These are phyloP conservation scores for Neofusicoccum sp. DNA, from an alignment of 2,329 filamentous ascomycete species.

Conservation along the genomic window DNA sequence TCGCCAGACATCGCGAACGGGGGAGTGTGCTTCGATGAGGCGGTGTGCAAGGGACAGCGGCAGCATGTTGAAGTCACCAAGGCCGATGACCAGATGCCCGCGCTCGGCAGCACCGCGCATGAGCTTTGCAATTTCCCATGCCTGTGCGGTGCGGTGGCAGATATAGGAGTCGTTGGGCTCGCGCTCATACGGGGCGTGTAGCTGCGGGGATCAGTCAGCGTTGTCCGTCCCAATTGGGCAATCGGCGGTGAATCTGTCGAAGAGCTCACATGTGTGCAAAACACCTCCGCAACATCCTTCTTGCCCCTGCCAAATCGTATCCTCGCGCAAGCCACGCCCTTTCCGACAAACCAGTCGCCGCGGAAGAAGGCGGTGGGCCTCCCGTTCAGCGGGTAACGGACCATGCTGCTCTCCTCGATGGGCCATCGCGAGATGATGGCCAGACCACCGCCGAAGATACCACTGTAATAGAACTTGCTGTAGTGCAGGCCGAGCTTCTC, in stretches of 20 bases:
- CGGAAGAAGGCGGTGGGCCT: conserved; percentile 91
- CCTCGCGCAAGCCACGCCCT: conserved; percentile 83
- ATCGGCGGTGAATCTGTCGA: not conserved
- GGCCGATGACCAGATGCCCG: conserved; percentile 79
- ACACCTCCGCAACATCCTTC: conserved; percentile 79
- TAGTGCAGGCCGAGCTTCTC: conserved; percentile 77
- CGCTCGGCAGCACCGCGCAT: conserved; percentile 78
- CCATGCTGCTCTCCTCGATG: conserved; percentile 86
- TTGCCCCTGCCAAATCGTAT: conserved; percentile 69
- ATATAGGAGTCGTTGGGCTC: conserved; percentile 82
- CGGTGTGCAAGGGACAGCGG: conserved; percentile 82
- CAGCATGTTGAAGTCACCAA: conserved; percentile 98
- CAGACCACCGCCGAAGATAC: conserved; percentile 85
- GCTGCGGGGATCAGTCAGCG: conserved; percentile 49
- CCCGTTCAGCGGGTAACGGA: conserved; percentile 86
- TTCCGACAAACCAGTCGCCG: conserved; percentile 96
- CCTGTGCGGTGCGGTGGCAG: conserved; percentile 87
- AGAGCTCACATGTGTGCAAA: conserved; percentile 75
- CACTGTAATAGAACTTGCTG: conserved; percentile 90
- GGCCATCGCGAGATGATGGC: conserved; percentile 91
- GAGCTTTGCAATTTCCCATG: conserved; percentile 92
- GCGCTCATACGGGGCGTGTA: conserved; percentile 84
- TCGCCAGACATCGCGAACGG: conserved; percentile 83
- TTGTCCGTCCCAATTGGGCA: not conserved
- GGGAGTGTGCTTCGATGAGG: conserved; percentile 76